Evolutionary conservation across 2,329 filamentous ascomycete species (phyloP).

Genomic region (Nakataea oryzae): DNA sequence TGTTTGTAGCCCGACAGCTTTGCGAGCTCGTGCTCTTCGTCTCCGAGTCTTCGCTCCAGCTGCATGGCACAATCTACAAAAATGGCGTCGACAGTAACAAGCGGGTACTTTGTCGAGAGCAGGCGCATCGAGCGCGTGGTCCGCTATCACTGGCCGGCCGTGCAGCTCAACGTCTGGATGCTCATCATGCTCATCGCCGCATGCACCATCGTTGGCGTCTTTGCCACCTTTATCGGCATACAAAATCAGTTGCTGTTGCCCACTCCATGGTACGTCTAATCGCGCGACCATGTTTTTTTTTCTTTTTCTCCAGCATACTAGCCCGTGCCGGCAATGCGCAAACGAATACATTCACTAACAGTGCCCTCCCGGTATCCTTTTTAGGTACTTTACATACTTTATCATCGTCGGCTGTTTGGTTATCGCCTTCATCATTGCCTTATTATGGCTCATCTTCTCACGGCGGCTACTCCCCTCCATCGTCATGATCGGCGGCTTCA

Average conservation of each 20-base stretch:
- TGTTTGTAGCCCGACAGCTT: neutral
- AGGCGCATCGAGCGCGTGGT: conserved; percentile 35
- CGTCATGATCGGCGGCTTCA: conserved; percentile 53
- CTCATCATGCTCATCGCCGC: conserved; percentile 53
- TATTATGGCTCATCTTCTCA: conserved; percentile 52
- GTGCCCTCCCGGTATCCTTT: neutral
- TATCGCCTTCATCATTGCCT: conserved; percentile 54
- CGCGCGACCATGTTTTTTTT: neutral
- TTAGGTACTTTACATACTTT: conserved; percentile 59
- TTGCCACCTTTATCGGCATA: conserved; percentile 46
- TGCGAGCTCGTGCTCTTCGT: neutral
- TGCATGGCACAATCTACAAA: neutral
- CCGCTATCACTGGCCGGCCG: conserved; percentile 59
- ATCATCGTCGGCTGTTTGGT: conserved; percentile 48
- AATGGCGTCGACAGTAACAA: conserved; percentile 25
- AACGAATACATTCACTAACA: neutral
- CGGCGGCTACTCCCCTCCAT: conserved; percentile 50
- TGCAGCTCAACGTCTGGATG: conserved; percentile 58
- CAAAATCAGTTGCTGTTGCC: conserved; percentile 43
- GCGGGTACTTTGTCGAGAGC: conserved; percentile 30
- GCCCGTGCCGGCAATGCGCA: no score
- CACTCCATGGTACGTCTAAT: conserved; percentile 45
- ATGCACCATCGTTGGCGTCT: conserved; percentile 49
- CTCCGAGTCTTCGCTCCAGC: neutral
- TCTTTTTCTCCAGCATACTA: neutral